These are phyloP conservation scores for Aegilops sharonensis DNA, from an alignment of 176 grass and related monocot genomes.

Conservation along the genomic window DNA sequence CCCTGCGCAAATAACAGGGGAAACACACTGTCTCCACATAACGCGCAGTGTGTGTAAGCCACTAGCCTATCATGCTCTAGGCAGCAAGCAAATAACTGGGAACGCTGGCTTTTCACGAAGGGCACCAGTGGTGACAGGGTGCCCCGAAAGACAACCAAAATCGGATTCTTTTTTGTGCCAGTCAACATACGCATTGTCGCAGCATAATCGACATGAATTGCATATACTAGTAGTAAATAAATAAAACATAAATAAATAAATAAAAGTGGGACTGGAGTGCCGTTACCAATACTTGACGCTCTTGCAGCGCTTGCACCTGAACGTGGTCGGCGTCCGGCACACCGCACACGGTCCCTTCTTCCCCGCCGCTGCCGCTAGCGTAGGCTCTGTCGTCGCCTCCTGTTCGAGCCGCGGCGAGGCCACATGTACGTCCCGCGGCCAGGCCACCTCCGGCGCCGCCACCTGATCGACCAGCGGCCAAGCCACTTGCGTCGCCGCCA, in stretches of 20 bases:
- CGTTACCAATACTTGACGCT: conserved; percentile 80
- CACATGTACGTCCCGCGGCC: neutral
- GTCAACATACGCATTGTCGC: neutral
- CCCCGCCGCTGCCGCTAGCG: neutral
- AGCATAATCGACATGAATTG: conserved; percentile 37
- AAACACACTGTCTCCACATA: neutral
- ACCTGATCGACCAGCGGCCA: neutral
- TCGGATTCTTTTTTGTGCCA: neutral
- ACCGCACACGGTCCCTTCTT: conserved; percentile 49
- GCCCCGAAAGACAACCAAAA: conserved; percentile 20
- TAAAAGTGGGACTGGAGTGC: neutral
- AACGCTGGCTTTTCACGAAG: too few relatives aligned
- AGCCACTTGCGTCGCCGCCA: neutral
- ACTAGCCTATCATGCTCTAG: neutral
- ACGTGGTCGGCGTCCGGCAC: conserved; percentile 51
- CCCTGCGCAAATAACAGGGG: neutral
- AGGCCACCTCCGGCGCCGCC: neutral
- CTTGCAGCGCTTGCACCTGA: conserved; percentile 83
- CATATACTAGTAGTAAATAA: neutral
- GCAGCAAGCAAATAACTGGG: conserved; percentile 1
- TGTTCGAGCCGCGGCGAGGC: conserved; percentile 4
- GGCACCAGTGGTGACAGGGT: neutral
- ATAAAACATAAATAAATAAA: conserved; percentile 11
- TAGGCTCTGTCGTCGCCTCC: neutral
- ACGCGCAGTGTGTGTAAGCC: neutral